phyloP scores from a whole-genome alignment of 129 eudicot species.

The Lactuca sativa region DNA sequence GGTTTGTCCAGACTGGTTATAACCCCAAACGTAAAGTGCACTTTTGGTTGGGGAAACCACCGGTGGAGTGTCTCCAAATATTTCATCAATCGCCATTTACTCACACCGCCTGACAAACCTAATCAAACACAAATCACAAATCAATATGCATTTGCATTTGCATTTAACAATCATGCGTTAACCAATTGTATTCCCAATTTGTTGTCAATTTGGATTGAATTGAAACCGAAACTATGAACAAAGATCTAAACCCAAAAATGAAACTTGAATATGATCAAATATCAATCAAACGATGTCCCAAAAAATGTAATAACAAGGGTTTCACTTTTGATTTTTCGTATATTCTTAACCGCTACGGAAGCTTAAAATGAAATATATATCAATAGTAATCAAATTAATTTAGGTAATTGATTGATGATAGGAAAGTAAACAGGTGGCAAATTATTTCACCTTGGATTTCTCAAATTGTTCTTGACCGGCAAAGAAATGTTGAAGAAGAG shows the following conservation, averaged over 20 bases:
- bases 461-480: neutral
- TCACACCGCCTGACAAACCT: constrained; percentile 24
- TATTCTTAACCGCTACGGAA: constrained; percentile 11
- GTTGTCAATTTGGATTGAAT: constrained; percentile 3
- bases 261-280: constrained; percentile 2
- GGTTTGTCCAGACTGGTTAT: constrained; percentile 91
- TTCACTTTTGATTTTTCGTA: constrained; percentile 14
- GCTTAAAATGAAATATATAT: constrained; percentile 13
- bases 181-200: constrained; percentile 10
- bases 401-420: constrained; percentile 10
- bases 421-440: neutral
- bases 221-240: constrained; percentile 1
- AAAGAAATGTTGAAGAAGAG: constrained; percentile 11
- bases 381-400: constrained; percentile 1
- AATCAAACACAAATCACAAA: constrained; percentile 4
- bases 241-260: constrained; percentile 14
- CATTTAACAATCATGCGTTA: constrained; percentile 6
- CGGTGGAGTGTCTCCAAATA: constrained; percentile 72
- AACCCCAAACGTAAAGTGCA: constrained; percentile 95
- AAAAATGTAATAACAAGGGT: neutral
- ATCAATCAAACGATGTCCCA: neutral
- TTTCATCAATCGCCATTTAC: constrained; percentile 74
- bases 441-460: constrained; percentile 18
- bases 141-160: neutral
- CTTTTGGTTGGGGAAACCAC: constrained; percentile 66